Percentiles rank a stretch among this genome's conserved stretches.
These are phyloP conservation scores for Nigrospora osmanthi DNA, from an alignment of 2,329 filamentous ascomycete species.

Conservation along the genomic window DNA sequence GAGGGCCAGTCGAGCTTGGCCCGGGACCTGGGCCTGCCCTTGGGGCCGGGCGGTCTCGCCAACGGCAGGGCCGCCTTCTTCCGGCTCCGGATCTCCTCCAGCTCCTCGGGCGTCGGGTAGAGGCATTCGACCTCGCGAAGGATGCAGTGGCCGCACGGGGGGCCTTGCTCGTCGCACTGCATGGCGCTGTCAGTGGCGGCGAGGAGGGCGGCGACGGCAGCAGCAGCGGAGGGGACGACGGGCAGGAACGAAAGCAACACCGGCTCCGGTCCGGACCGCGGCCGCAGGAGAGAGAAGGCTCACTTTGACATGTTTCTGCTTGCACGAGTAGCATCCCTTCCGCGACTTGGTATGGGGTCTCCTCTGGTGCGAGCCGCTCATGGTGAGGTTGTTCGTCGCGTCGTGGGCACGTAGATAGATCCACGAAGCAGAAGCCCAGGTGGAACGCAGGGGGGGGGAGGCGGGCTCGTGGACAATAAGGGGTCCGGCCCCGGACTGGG, in stretches of 20 bases:
- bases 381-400: too few species aligned
- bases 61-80: background rate
- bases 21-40: background rate
- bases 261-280: too few species aligned
- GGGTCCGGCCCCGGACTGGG: too few species aligned
- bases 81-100: background rate
- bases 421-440: too few species aligned
- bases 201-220: too few species aligned
- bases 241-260: too few species aligned
- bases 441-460: too few species aligned
- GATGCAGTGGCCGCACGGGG: background rate
- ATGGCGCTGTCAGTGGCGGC: too few species aligned
- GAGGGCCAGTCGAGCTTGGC: background rate
- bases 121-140: background rate
- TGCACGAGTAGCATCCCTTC: background rate
- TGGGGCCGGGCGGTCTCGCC: background rate
- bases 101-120: background rate
- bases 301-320: conserved; percentile 1
- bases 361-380: too few species aligned
- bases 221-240: too few species aligned
- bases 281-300: background rate
- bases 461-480: too few species aligned
- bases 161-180: background rate
- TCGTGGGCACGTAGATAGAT: too few species aligned
- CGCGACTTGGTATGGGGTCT: background rate